Evolutionary conservation across 2,329 filamentous ascomycete genomes (phyloP), one percentile per base, ranked within the genome.

Genomic region (Rutstroemia sp.): DNA sequence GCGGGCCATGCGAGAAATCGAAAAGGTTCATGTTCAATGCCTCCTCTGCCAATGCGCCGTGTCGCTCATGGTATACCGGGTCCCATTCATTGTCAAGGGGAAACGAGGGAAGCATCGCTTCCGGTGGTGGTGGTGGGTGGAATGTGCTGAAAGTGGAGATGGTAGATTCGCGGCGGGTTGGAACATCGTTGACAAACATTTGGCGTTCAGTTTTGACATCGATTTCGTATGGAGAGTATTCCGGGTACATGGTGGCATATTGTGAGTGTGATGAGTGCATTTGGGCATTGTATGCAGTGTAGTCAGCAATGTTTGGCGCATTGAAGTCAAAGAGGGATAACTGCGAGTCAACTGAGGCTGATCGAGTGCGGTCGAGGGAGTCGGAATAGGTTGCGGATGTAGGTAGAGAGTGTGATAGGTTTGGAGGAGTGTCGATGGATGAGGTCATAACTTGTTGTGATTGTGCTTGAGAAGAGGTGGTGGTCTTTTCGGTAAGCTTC

Each of bases 171-270:
- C 85, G 80, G 59, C 92, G 78, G 14, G 91, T 88, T 4, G 90
- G 90, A 56, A 96, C 81, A 69, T 96, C 89, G 67, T 96, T 90
- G 72, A 96, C 85, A 72, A 89, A 96, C 77, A 95, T 91, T 65
- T 96, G 90, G 62, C 90, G 82, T 75, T 96, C 92, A 1, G 92
- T 96, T 79, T 92, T 95, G 76, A 97, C 88, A 71, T 96, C 92
- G 59, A 96, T 86, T 73, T 96, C 92, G 70, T 95, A 96, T 0
- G 92, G 90, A 19, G 87, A 82, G 61, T 81, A 87, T 70, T 87
- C 80, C 12, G 78, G 74, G 63, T 81, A 70, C 53, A 69, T 65
- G 25, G 63, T 50, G 38, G 67, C 62, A 57, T 77, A 78, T 54
- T 79, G 77, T 10, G 73, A 66, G 69, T 77, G 72, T 4, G 66